Conservation (phyloP, 495 filamentous ascomycete genomes). For the Aspergillus heteromorphus region DNA sequence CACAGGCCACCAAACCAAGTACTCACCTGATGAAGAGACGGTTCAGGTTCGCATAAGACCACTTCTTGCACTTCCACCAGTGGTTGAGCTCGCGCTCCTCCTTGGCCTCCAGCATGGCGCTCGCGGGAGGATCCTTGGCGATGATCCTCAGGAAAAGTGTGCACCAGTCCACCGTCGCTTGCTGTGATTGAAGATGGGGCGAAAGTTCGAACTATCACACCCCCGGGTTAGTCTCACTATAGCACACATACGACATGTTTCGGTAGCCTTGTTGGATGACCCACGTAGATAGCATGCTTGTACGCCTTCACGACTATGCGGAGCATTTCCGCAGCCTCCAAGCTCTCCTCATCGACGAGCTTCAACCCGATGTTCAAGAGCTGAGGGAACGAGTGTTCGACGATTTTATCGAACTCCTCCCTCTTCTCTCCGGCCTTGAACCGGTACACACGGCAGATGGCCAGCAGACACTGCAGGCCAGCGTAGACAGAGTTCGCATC, state of each 20-base stretch:
- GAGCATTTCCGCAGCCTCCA: slow-evolving; percentile 95
- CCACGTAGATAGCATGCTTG: slow-evolving; percentile 94
- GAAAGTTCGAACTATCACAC: slow-evolving; percentile 74
- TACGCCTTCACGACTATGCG: slow-evolving; percentile 90
- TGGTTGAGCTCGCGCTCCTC: slow-evolving; percentile 87
- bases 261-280: slow-evolving; percentile 26
- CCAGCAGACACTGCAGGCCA: slow-evolving; percentile 87
- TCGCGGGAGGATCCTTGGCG: slow-evolving; percentile 74
- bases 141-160: slow-evolving; percentile 87
- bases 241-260: not conserved
- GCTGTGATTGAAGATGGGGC: slow-evolving; percentile 65
- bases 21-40: slow-evolving; percentile 84
- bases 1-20: slow-evolving; percentile 3
- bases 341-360: slow-evolving; percentile 80
- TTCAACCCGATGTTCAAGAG: slow-evolving; percentile 79
- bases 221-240: slow-evolving; percentile 15
- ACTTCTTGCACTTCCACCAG: slow-evolving; percentile 99
- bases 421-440: slow-evolving; percentile 83
- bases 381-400: slow-evolving; percentile 86
- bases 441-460: slow-evolving; percentile 87
- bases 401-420: slow-evolving; percentile 87
- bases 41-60: slow-evolving; percentile 96
- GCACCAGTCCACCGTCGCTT: slow-evolving; percentile 89
- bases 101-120: slow-evolving; percentile 72
- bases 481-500: slow-evolving; percentile 83